Conservation (phyloP, 345 rosid genomes). For the Heritiera fomes region DNA sequence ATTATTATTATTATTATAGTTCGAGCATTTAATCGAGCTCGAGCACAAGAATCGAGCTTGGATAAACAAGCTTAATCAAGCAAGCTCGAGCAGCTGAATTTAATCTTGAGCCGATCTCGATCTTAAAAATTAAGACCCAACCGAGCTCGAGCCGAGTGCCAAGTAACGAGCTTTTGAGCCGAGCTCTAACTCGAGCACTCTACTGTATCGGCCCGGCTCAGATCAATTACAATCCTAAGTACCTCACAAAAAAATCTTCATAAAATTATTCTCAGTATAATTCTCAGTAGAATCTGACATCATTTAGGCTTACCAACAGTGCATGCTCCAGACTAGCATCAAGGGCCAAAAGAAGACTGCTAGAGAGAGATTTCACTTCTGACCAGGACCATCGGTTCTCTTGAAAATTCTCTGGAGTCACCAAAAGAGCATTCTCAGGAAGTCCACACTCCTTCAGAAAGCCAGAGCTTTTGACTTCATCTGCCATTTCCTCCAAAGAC, state of each 20-base stretch:
- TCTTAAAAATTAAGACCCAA: too few species aligned
- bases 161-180: too few species aligned
- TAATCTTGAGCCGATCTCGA: too few species aligned
- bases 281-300: constrained; percentile 13
- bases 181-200: too few species aligned
- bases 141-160: too few species aligned
- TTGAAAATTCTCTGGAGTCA: constrained; percentile 53
- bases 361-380: constrained; percentile 78
- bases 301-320: constrained; percentile 67
- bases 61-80: too few species aligned
- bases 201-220: too few species aligned
- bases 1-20: too few species aligned
- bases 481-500: constrained; percentile 92
- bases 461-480: constrained; percentile 64
- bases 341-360: constrained; percentile 82
- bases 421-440: constrained; percentile 63
- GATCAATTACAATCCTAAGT: too few species aligned
- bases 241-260: background rate
- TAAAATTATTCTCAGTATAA: background rate
- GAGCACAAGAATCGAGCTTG: too few species aligned
- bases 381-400: constrained; percentile 91
- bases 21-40: too few species aligned
- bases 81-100: too few species aligned
- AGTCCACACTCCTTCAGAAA: constrained; percentile 80
- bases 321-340: constrained; percentile 98